Base-by-base conservation (phyloP, 2,329 filamentous ascomycete genomes). In the Arthroderma uncinatum region DNA sequence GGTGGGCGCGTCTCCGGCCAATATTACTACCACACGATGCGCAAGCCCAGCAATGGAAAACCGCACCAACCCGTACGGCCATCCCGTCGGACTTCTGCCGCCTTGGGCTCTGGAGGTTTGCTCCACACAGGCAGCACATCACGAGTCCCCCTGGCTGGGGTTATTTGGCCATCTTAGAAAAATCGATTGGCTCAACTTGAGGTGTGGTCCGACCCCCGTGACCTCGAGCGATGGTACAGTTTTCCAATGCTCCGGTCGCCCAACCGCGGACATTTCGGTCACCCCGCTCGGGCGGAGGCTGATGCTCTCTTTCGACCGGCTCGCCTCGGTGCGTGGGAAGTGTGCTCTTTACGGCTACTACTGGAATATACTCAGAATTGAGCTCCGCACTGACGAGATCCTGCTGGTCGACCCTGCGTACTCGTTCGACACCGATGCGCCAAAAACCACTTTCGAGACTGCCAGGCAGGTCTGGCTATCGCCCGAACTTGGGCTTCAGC, bases 91-190 rank as follows among this genome's bases (percentile, higher is more conserved):
- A n/a, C n/a, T n/a, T n/a, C 30, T 62, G 57, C 42, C 59, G 55
- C 9, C 57, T 57, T 2, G 40, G 37, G 10, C 30, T 55, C 23
- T 40, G 54, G 19, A 21, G 54, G 14, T 34, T 63, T n/a, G n/a
- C n/a, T n/a, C n/a, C n/a, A n/a, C n/a, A n/a, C n/a, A n/a, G 33
- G 44, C 57, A 48, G 48, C 36, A 21, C 54, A 56, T 34, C 42
- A 21, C 33, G 56, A 58, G 53, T 61, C 60, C 9, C 62, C 62
- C 10, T 62, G 60, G 55, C 47, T 47, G 16, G 59, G 59, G 5
- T 40, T 63, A 14, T 63, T 63, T 36, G 54, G 61, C 19, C 62
- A 62, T 25, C 60, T 63, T 7, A 60, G 58, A 57, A 40, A 62
- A 40, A 50, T 63, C 12, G 57, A 63, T 30, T 63, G 62, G 62